Evolutionary conservation across 345 rosid species (phyloP).

Genomic region (Draba incana): DNA sequence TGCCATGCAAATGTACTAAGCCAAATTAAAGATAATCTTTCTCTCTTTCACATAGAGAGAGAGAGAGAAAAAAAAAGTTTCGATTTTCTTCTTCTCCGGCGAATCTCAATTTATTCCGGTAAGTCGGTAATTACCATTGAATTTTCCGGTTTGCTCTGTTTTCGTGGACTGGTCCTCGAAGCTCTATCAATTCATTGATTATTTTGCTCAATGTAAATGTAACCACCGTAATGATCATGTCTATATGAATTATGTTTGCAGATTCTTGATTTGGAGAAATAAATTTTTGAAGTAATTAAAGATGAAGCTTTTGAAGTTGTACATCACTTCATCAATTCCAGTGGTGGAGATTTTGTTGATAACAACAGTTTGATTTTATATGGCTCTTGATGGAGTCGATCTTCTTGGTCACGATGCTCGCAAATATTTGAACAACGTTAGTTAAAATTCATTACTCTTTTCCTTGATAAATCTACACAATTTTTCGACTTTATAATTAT

Average conservation of each 20-base stretch:
- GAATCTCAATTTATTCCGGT: background rate
- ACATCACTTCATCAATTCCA: constrained; percentile 59
- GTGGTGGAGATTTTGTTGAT: constrained; percentile 57
- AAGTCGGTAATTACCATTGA: background rate
- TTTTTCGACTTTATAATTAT: background rate
- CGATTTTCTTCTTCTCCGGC: constrained; percentile 16
- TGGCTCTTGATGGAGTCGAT: constrained; percentile 56
- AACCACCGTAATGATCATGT: background rate
- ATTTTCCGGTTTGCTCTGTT: constrained; percentile 4
- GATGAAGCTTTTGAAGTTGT: constrained; percentile 59
- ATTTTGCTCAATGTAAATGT: background rate
- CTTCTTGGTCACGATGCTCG: constrained; percentile 60
- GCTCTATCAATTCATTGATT: too few species aligned
- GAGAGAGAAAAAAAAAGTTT: background rate
- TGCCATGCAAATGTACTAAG: too few species aligned
- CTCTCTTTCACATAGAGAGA: too few species aligned
- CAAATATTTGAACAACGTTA: constrained; percentile 57
- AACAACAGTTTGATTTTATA: constrained; percentile 56
- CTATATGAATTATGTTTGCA: background rate
- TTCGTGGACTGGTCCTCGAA: background rate
- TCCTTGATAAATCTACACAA: background rate
- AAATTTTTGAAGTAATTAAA: background rate
- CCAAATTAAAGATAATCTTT: too few species aligned
- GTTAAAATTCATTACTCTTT: background rate
- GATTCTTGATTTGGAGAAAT: constrained; percentile 15